Evolutionary conservation across 2,329 filamentous ascomycete species (phyloP), one percentile per base, ranked within the genome.

Genomic region (Cercospora sp.): DNA sequence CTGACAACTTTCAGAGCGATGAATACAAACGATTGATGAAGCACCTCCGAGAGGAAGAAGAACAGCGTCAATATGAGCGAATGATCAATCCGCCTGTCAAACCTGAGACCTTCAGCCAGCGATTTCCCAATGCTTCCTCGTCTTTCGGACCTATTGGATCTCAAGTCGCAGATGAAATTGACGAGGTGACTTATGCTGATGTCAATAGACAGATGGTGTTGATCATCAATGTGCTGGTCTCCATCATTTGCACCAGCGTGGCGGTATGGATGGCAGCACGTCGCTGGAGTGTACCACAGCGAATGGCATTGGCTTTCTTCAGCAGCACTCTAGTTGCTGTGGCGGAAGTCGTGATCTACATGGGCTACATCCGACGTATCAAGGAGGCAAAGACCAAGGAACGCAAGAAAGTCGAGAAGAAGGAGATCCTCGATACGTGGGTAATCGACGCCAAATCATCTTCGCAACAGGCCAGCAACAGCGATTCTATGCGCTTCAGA

Each of bases 21-120:
- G 91, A 97, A 80, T 98, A 94, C 82, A 91, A 92, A 78, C 90
- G 90, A 6, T 84, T 97, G 1, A 98, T 98, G 93, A 89, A 89
- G 26, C 89, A 90, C 16, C 88, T 99, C 20, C 92, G 93, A 70
- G 88, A 86, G 68, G 89, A 95, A 75, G 91, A 94, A 81, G 94
- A 98, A 82, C 87, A 89, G 72, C 88, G 90, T 69, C 86, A 88
- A 63, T 99, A 98, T 83, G 87, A 92, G 73, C 88, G 90, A 76
- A 93, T 98, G 89, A 81, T 90, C 61, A 89, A 90, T 70, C 87
- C 89, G 1, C 80, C 82, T 1, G 79, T 84, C 0, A 78, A 82
- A 1, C 77, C 82, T 69, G 88, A 91, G 71, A 84, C 86, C 18
- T 89, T 91, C 74, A 79, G 84, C 31, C 84, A 88, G 69, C 85